Percentiles rank a stretch among this genome's conserved stretches.
These are phyloP conservation scores for Fraxinus paxiana DNA, from an alignment of 305 asterid genomes.

Conservation along the genomic window DNA sequence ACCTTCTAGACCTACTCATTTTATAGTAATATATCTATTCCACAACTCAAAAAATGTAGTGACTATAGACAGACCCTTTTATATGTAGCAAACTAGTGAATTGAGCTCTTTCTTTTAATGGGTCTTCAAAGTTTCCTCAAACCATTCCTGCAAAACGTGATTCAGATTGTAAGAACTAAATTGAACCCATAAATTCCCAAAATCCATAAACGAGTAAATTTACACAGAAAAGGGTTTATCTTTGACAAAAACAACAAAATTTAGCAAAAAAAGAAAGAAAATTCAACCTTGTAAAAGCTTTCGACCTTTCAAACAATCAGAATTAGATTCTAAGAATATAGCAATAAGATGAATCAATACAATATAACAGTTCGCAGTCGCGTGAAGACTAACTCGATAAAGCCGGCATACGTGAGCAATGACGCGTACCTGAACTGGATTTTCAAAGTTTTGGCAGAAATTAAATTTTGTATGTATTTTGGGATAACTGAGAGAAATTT, in stretches of 20 bases:
- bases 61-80: background rate
- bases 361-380: background rate
- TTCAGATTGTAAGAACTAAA: slow-evolving; percentile 13
- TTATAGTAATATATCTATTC: slow-evolving; percentile 3
- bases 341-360: background rate
- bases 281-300: background rate
- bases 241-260: background rate
- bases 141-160: slow-evolving; percentile 21
- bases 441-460: background rate
- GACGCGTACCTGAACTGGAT: background rate
- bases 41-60: background rate
- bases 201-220: background rate
- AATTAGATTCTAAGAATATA: background rate
- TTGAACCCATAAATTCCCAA: background rate
- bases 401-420: background rate
- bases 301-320: background rate
- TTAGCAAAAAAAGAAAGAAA: background rate
- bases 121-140: slow-evolving; percentile 15
- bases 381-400: background rate
- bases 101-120: background rate
- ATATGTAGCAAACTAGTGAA: slow-evolving; percentile 9
- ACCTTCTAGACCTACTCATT: slow-evolving; percentile 59
- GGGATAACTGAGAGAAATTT: background rate
- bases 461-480: background rate
- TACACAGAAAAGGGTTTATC: background rate